Conservation (phyloP, 2,329 filamentous ascomycete species). For the Colletotrichum phormii region DNA sequence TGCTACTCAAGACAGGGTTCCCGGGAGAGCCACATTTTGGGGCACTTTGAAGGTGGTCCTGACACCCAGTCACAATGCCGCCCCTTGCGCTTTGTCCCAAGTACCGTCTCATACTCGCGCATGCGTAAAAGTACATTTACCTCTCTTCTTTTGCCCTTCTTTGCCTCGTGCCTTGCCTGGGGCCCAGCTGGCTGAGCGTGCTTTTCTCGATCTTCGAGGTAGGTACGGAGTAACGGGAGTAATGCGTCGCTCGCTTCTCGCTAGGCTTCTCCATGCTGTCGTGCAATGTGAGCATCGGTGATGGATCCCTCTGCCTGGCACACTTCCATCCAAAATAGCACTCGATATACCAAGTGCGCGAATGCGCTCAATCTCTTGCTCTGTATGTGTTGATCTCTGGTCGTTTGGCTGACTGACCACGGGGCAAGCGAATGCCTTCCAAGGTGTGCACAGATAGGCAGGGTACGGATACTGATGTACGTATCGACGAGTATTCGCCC, state of each 20-base stretch:
- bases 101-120: neutral
- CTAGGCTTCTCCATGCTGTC: constrained; percentile 17
- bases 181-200: neutral
- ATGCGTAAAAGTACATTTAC: neutral
- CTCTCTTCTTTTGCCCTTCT: neutral
- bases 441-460: too few species aligned
- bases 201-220: constrained; percentile 3
- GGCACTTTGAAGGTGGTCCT: constrained; percentile 33
- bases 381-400: neutral
- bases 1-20: constrained; percentile 31
- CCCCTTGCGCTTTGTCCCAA: constrained; percentile 29
- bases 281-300: constrained; percentile 14
- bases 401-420: constrained; percentile 1
- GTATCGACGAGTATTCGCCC: constrained; percentile 8
- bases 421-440: neutral
- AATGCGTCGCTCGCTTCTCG: constrained; percentile 6
- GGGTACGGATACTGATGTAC: too few species aligned
- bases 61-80: constrained; percentile 33
- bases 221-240: neutral
- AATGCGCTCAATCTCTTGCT: neutral
- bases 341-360: neutral
- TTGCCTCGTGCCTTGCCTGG: neutral
- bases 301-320: neutral
- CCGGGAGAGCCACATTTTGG: constrained; percentile 30
- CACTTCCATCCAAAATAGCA: neutral